A percentile compares a stretch with the other conserved stretches of the same genome.
phyloP scores from a whole-genome alignment of 164 flowering plant species.

The Magnolia changhungtana region DNA sequence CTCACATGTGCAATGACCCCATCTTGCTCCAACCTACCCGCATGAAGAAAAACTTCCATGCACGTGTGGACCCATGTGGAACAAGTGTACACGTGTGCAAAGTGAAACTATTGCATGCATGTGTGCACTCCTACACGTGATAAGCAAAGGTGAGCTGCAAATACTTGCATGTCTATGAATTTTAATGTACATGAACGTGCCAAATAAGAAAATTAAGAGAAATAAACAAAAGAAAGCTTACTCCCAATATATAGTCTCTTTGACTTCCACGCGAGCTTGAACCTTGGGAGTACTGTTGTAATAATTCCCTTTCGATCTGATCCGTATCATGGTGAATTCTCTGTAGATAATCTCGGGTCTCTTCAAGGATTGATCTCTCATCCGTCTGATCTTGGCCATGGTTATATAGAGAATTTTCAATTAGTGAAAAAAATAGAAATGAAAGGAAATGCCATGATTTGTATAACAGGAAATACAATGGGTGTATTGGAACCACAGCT shows the following conservation, averaged over 20 bases:
- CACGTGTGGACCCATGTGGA: neutral
- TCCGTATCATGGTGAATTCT: conserved; percentile 17
- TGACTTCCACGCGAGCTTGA: neutral
- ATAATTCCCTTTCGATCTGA: conserved; percentile 11
- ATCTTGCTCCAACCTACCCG: neutral
- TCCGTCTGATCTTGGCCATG: conserved; percentile 5
- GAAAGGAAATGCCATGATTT: too few species aligned
- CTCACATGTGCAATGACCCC: neutral
- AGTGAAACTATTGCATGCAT: neutral
- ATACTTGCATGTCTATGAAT: neutral
- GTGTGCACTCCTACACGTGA: neutral
- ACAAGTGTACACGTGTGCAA: neutral
- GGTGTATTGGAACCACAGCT: too few species aligned
- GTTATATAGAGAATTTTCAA: neutral
- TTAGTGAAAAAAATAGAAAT: too few species aligned
- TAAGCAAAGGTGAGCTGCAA: neutral
- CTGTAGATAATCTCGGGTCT: conserved; percentile 14
- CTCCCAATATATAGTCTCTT: conserved; percentile 1
- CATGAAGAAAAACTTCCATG: neutral
- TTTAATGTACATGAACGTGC: neutral
- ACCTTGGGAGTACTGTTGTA: neutral
- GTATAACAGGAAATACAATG: too few species aligned
- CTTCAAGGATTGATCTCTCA: conserved; percentile 15
- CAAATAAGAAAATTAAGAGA: neutral
- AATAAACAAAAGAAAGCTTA: neutral